Conservation (phyloP, 2,329 filamentous ascomycete species). For the Arthrobotrys iridis region DNA sequence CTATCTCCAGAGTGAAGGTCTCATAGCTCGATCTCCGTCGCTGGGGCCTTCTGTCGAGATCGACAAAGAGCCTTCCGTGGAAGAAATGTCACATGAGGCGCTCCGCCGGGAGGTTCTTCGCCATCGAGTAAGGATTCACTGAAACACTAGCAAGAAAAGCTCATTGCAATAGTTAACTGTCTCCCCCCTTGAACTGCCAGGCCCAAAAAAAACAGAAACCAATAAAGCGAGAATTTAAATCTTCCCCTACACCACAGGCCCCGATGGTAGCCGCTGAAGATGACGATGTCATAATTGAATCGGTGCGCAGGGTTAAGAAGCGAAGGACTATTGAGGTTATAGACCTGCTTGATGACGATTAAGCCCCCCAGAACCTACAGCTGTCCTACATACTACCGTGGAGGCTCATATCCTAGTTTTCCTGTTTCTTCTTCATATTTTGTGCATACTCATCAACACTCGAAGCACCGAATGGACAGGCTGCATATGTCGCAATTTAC, state of each 20-base stretch:
- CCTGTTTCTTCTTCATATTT: neutral
- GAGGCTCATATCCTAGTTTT: neutral
- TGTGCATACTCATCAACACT: too few relatives aligned
- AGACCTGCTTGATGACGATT: slow-evolving; percentile 9
- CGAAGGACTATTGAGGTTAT: slow-evolving; percentile 13
- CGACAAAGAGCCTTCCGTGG: neutral
- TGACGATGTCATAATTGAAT: slow-evolving; percentile 15
- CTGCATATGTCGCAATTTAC: too few relatives aligned
- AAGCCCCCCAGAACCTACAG: neutral
- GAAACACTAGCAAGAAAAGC: neutral
- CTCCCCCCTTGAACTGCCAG: neutral
- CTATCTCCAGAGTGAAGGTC: slow-evolving; percentile 32
- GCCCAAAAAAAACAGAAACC: neutral
- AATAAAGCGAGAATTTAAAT: neutral
- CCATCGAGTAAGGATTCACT: slow-evolving; percentile 16
- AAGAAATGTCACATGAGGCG: slow-evolving; percentile 22
- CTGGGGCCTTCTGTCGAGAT: neutral
- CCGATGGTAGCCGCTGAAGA: neutral
- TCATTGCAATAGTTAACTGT: neutral
- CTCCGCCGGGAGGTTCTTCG: slow-evolving; percentile 24
- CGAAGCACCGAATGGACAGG: too few relatives aligned
- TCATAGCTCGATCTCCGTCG: slow-evolving; percentile 34
- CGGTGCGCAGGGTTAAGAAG: slow-evolving; percentile 17
- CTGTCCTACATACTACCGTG: neutral
- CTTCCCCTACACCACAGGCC: neutral